Evolutionary conservation across 2,329 filamentous ascomycete genomes (phyloP).

Genomic region (Coleophoma eucalyptorum): DNA sequence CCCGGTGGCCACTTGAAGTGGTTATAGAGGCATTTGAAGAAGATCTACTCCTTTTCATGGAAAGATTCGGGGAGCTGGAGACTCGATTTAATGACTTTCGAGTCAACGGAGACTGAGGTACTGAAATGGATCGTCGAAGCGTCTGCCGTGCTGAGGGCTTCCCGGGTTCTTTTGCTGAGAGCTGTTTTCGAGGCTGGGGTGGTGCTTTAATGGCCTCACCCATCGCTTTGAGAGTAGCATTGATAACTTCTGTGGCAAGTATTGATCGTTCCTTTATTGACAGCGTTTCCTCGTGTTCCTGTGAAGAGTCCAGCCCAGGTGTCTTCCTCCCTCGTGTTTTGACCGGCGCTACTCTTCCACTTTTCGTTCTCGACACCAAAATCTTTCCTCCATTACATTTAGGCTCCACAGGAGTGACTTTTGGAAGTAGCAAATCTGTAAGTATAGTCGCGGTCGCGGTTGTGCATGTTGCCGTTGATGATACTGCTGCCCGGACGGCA

Average conservation of each 20-base stretch:
- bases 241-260: conserved; percentile 71
- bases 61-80: conserved; percentile 52
- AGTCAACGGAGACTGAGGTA: conserved; percentile 58
- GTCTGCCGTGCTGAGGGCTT: conserved; percentile 35
- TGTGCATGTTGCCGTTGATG: conserved; percentile 43
- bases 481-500: conserved; percentile 41
- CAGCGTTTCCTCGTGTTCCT: conserved; percentile 32
- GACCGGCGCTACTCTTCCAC: conserved; percentile 16
- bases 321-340: conserved; percentile 18
- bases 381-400: background rate
- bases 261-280: conserved; percentile 58
- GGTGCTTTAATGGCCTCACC: conserved; percentile 58
- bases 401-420: conserved; percentile 12
- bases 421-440: conserved; percentile 40
- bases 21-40: conserved; percentile 29
- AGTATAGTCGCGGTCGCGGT: conserved; percentile 39
- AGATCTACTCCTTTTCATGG: conserved; percentile 34
- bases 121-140: conserved; percentile 51
- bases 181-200: conserved; percentile 12
- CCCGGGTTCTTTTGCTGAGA: conserved; percentile 27
- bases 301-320: conserved; percentile 27
- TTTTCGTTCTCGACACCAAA: conserved; percentile 9
- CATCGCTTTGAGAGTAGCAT: conserved; percentile 64
- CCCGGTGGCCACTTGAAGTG: conserved; percentile 26
- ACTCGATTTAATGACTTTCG: conserved; percentile 58